Evolutionary conservation across 108 stramenopile genomes (phyloP), one percentile per base, ranked within the genome.

Genomic region (Bacterosira constricta): DNA sequence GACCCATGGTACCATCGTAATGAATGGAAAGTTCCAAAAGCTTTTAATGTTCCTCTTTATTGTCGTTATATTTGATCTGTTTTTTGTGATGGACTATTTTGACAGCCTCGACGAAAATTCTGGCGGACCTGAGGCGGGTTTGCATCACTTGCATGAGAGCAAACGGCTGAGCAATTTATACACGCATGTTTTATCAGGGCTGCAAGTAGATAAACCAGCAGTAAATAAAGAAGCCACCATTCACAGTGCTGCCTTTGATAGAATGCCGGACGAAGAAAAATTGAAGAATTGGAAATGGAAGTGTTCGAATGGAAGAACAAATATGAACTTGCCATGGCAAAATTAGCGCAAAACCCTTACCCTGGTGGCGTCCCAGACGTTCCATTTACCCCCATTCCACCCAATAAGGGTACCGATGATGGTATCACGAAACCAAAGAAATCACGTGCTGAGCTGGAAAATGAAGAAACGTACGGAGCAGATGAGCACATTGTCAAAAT

Each of bases 401-500:
- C 63, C 62, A 56, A 65, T 65, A 32, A 36, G 18, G 34, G 39
- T 41, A 62, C 37, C 44, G 42, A 61, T 30, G 34, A 31, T 27
- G 51, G 10, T 29, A 54, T 53, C 27, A 61, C 12, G 71, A 54
- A 45, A 29, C 20, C 29, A 23, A 7, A 32, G 30, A 54, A 66
- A 52, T 68, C 55, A 27, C 59, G 41, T 0, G 32, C 59, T n/a
- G 41, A 44, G 35, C 20, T 54, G 12, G 51, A 26, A 26, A 12
- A 36, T 23, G 54, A 32, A 35, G 76, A 77, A 52, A 58, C 45
- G 11, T 77, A 56, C 36, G 76, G 76, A 31, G 68, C 69, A 15
- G 63, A 77, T 38, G 38, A 73, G 46, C 79, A 81, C 25, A 84
- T 91, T 36, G 34, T 76, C 9, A 68, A 81, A 26, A 85, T 92